A percentile compares a stretch with the other conserved stretches of the same genome.
These are phyloP conservation scores for Zychaea mexicana DNA, from an alignment of 371 early-diverging fungal genomes.

Conservation along the genomic window DNA sequence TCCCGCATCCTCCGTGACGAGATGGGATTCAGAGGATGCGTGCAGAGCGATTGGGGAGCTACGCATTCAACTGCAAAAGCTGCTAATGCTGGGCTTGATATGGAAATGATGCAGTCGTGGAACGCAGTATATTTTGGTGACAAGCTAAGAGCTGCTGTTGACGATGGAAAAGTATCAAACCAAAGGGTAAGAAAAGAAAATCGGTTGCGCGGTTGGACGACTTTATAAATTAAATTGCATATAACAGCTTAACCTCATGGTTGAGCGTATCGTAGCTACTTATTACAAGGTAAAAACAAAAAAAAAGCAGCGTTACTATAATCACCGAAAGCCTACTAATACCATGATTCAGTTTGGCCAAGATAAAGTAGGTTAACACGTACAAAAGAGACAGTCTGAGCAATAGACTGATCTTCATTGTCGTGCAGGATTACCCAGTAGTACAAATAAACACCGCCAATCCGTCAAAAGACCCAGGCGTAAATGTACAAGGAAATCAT, in stretches of 20 bases:
- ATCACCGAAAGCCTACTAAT: neutral
- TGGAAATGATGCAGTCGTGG: conserved; percentile 64
- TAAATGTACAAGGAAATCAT: conserved; percentile 27
- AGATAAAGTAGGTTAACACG: conserved; percentile 22
- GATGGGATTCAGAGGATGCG: conserved; percentile 51
- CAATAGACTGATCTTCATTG: neutral
- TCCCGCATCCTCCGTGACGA: conserved; percentile 49
- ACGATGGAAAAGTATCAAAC: conserved; percentile 21
- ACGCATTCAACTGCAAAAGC: conserved; percentile 28
- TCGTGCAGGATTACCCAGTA: neutral
- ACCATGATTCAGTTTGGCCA: conserved; percentile 18
- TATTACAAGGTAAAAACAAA: conserved; percentile 36
- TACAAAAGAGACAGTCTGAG: neutral
- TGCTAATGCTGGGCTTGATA: conserved; percentile 56
- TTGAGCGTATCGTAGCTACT: conserved; percentile 53
- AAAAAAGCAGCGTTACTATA: neutral
- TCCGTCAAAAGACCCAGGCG: neutral
- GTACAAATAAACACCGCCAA: neutral
- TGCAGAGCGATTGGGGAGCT: conserved; percentile 43
- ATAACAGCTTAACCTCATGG: conserved; percentile 52
- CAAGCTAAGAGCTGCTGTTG: conserved; percentile 30
- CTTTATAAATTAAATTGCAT: neutral
- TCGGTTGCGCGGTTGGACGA: neutral
- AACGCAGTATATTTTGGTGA: conserved; percentile 15
- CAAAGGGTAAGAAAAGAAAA: conserved; percentile 18